Evolutionary conservation across 2,329 filamentous ascomycete genomes (phyloP), one percentile per base, ranked within the genome.

Genomic region (Zymoseptoria brevis): DNA sequence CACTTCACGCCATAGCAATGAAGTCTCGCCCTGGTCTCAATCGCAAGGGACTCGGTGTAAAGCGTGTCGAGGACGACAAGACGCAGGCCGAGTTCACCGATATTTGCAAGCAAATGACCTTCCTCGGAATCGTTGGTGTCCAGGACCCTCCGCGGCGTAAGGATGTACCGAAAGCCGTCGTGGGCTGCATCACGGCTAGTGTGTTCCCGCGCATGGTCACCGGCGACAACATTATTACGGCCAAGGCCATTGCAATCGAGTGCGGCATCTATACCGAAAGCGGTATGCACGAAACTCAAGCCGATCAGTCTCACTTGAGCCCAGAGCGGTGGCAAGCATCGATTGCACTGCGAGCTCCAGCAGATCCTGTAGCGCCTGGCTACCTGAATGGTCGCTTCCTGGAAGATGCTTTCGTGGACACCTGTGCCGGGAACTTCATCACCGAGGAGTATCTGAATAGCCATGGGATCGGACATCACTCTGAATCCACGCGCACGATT

Each of bases 281-380:
- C 35, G 76, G 76, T 57, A 60, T 77, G n/a, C n/a, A n/a, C 65
- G 85, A 83, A 51, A 79, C 81, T 53, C 82, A 86, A 6, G 75
- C 78, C 24, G 76, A 77, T 8, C 79, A 83, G 0, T 75, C 76
- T 3, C 1, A 75, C 51, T 67, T 85, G 2, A 77, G 74, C n/a
- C 72, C 77, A 30, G 85, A 92, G 55, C 88, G 96, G 66, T 96
- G 89, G 87, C 88, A 95, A 63, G 87, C 89, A 0, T 74, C 96
- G 0, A 90, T 96, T 50, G 87, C 87, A n/a, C n/a, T n/a, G n/a
- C n/a, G n/a, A n/a, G n/a, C n/a, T n/a, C n/a, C n/a, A n/a, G n/a
- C n/a, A n/a, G n/a, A n/a, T n/a, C n/a, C n/a, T 29, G 26, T 29
- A 29, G 26, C 26, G 8, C 26, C 26, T 29, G 26, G 26, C 26